A percentile compares a stretch with the other conserved stretches of the same genome.
These are phyloP conservation scores for Aspergillus pseudoviridinutans DNA, from an alignment of 2,329 filamentous ascomycete species.

Conservation along the genomic window DNA sequence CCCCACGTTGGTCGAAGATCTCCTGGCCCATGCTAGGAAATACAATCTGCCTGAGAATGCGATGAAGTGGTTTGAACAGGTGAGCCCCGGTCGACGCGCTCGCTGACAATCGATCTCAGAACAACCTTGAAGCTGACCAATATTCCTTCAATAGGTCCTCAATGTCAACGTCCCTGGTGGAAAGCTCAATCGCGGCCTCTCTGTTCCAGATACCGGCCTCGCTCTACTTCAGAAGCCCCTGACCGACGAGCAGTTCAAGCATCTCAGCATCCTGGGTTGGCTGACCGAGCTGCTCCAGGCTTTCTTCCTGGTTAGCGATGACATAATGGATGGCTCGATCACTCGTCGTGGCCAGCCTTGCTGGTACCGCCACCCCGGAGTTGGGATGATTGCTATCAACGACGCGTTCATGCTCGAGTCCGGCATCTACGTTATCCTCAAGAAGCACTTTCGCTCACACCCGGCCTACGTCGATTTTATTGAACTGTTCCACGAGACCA, in stretches of 20 bases:
- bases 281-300: conserved; percentile 97
- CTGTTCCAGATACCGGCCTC: conserved; percentile 84
- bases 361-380: conserved; percentile 88
- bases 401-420: conserved; percentile 95
- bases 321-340: conserved; percentile 97
- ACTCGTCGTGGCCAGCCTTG: conserved; percentile 91
- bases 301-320: conserved; percentile 97
- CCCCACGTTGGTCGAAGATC: conserved; percentile 76
- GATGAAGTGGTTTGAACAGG: conserved; percentile 81
- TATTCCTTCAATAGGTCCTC: conserved; percentile 57
- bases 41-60: conserved; percentile 82
- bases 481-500: conserved; percentile 93
- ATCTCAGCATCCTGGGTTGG: conserved; percentile 86
- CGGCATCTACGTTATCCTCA: conserved; percentile 83
- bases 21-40: conserved; percentile 71
- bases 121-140: conserved; percentile 6
- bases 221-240: conserved; percentile 71
- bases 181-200: conserved; percentile 99
- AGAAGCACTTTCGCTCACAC: conserved; percentile 88
- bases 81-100: conserved; percentile 36
- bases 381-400: conserved; percentile 97
- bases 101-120: neutral
- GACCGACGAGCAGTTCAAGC: conserved; percentile 78
- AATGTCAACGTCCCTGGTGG: conserved; percentile 85
- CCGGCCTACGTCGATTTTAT: conserved; percentile 84